Percentiles rank a stretch among this genome's conserved stretches.
Evolutionary conservation across 257 asterid genomes (phyloP).

Genomic region (Gynochthodes officinalis): DNA sequence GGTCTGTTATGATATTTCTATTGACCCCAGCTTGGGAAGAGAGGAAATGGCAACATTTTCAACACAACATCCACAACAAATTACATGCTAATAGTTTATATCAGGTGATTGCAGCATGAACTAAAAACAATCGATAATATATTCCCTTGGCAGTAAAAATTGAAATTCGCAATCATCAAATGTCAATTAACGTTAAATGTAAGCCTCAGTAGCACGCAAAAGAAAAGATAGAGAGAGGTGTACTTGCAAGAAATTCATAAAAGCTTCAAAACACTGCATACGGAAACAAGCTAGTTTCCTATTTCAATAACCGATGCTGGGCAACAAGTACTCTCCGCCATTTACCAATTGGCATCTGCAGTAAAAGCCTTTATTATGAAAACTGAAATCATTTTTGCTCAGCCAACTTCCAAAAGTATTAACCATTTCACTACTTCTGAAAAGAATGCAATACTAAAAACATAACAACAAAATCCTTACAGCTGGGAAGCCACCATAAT

Average conservation of each 20-base stretch:
- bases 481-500: constrained; percentile 98
- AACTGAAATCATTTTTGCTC: background rate
- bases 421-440: background rate
- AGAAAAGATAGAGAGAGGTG: background rate
- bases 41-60: background rate
- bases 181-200: background rate
- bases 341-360: constrained; percentile 66
- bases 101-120: background rate
- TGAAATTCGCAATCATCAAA: background rate
- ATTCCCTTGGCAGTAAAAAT: background rate
- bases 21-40: background rate
- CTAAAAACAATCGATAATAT: background rate
- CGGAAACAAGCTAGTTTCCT: background rate
- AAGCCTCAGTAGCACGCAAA: background rate
- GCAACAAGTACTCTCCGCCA: constrained; percentile 75
- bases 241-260: background rate
- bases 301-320: constrained; percentile 40
- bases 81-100: background rate
- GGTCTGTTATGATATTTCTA: constrained; percentile 1
- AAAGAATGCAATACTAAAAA: constrained; percentile 1
- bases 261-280: background rate
- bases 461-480: constrained; percentile 43
- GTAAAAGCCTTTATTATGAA: background rate
- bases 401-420: background rate
- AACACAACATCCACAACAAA: background rate